A percentile compares a stretch with the other conserved stretches of the same genome.
These are phyloP conservation scores for Ceratocystiopsis sp. DNA, from an alignment of 2,329 filamentous ascomycete species.

Conservation along the genomic window DNA sequence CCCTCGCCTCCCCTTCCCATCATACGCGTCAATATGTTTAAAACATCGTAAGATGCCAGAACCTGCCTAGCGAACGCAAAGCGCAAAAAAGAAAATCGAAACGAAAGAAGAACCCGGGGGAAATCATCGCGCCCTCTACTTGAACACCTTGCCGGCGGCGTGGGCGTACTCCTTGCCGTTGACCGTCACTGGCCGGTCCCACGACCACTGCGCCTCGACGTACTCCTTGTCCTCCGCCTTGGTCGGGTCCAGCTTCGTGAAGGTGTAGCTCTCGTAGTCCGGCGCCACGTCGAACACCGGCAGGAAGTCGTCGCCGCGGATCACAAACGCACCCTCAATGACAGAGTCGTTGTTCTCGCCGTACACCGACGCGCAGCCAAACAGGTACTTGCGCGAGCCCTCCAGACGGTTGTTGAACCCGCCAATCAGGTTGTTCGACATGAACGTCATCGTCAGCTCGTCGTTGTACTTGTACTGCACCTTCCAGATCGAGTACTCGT, in stretches of 20 bases:
- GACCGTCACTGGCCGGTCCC: constrained; percentile 69
- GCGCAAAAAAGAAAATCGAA: too few relatives aligned
- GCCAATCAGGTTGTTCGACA: constrained; percentile 96
- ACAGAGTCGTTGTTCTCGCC: constrained; percentile 77
- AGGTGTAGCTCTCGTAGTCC: constrained; percentile 91
- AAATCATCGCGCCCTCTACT: too few relatives aligned
- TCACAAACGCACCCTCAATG: constrained; percentile 83
- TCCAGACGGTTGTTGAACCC: constrained; percentile 97
- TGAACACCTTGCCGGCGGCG: constrained; percentile 96
- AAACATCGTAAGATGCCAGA: too few relatives aligned
- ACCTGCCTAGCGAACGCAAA: too few relatives aligned
- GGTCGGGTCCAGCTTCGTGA: constrained; percentile 86
- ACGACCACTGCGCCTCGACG: constrained; percentile 76
- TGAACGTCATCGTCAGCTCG: constrained; percentile 93
- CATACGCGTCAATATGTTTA: too few relatives aligned
- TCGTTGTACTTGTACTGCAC: constrained; percentile 98
- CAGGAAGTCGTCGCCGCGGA: constrained; percentile 74
- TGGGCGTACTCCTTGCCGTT: constrained; percentile 79
- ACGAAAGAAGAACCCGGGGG: too few relatives aligned
- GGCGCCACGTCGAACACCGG: constrained; percentile 94
- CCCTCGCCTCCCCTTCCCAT: too few relatives aligned
- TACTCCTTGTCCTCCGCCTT: constrained; percentile 74
- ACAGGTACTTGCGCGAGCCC: constrained; percentile 94
- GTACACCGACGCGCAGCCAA: constrained; percentile 80
- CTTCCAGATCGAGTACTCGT: constrained; percentile 92